Percentiles rank a stretch among this genome's conserved stretches.
phyloP scores from a whole-genome alignment of 805 yeast genomes.

The Kluyveromyces siamensis region DNA sequence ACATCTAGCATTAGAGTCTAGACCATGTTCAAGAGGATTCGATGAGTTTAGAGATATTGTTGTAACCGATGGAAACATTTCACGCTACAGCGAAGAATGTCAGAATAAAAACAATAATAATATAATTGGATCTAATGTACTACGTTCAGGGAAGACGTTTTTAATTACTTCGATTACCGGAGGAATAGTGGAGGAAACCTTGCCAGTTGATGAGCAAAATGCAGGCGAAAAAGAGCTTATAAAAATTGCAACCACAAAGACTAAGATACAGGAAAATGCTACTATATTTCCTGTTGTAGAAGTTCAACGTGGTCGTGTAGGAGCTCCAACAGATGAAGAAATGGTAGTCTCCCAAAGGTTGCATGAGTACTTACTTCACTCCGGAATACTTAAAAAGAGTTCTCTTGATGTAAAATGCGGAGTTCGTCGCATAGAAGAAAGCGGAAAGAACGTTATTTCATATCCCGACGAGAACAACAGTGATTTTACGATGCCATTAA shows the following conservation, averaged over 20 bases:
- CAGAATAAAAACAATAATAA: conserved; percentile 19
- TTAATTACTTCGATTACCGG: conserved; percentile 65
- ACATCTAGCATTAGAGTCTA: conserved; percentile 62
- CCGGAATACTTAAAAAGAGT: conserved; percentile 41
- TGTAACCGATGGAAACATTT: conserved; percentile 31
- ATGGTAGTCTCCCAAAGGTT: conserved; percentile 61
- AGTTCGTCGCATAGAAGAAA: conserved; percentile 39
- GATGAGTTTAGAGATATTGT: conserved; percentile 60
- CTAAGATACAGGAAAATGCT: conserved; percentile 26
- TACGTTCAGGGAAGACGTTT: conserved; percentile 63
- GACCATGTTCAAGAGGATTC: conserved; percentile 66
- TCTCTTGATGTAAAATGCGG: conserved; percentile 39
- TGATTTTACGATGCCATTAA: conserved; percentile 19
- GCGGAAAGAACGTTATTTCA: conserved; percentile 39
- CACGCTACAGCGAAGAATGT: conserved; percentile 30
- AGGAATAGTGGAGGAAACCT: conserved; percentile 50
- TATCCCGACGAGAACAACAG: conserved; percentile 37
- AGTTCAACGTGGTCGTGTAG: conserved; percentile 61
- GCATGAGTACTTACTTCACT: conserved; percentile 50
- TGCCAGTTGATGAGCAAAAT: conserved; percentile 36
- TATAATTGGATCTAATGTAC: conserved; percentile 58
- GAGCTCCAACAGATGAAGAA: conserved; percentile 83
- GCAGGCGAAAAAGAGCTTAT: conserved; percentile 28
- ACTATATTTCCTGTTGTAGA: conserved; percentile 68
- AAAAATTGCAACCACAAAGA: conserved; percentile 16